Conservation (phyloP, 2,329 filamentous ascomycete species). For the Zasmidium angulare region DNA sequence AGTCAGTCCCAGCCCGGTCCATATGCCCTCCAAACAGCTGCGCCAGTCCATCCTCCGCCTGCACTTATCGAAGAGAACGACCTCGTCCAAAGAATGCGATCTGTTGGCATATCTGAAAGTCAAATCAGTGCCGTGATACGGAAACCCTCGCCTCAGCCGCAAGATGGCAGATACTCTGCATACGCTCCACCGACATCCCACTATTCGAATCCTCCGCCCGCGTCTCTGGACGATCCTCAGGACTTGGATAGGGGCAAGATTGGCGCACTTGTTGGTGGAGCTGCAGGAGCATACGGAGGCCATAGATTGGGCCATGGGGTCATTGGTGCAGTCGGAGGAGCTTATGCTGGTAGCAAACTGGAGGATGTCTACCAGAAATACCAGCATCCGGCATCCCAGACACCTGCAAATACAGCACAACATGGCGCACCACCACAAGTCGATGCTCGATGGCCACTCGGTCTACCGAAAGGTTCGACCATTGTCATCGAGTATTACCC, state of each 20-base stretch:
- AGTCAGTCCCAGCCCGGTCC: background rate
- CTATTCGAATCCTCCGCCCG: background rate
- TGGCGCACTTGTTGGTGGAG: conserved; percentile 56
- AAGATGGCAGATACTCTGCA: background rate
- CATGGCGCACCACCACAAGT: background rate
- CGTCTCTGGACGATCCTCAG: background rate
- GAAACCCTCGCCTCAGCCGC: background rate
- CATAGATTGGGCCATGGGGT: conserved; percentile 57
- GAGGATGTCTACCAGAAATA: conserved; percentile 54
- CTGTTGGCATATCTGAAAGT: background rate
- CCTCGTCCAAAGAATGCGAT: background rate
- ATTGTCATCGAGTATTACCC: background rate
- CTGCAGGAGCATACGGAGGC: conserved; percentile 58
- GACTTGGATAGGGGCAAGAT: conserved; percentile 57
- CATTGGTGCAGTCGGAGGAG: conserved; percentile 58
- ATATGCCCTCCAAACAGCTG: background rate
- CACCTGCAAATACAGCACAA: background rate
- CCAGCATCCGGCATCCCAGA: background rate
- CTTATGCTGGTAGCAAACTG: conserved; percentile 54
- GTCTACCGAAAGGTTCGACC: background rate
- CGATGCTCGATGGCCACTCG: background rate
- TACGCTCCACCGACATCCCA: background rate
- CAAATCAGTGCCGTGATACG: background rate
- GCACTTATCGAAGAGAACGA: background rate
- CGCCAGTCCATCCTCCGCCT: background rate